A percentile compares a stretch with the other conserved stretches of the same genome.
phyloP scores from a whole-genome alignment of 352 stramenopile genomes.

The Globisporangium nodosum region DNA sequence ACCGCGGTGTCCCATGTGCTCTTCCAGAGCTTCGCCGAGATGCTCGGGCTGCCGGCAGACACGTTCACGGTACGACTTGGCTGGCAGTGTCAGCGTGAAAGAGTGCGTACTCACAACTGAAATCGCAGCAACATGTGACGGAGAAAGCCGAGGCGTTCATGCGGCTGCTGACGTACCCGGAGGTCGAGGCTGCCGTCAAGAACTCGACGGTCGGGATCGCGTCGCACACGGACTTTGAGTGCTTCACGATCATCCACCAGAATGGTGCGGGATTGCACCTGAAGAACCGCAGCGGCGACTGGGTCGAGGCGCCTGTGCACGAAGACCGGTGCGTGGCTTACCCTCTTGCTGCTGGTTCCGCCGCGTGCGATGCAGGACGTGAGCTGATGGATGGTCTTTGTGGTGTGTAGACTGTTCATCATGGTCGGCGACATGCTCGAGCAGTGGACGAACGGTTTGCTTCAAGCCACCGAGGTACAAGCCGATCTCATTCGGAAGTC shows the following conservation, averaged over 20 bases:
- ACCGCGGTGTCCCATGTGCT: slow-evolving; percentile 56
- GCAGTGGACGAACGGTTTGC: slow-evolving; percentile 72
- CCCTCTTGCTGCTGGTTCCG: neutral
- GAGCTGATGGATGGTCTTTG: neutral
- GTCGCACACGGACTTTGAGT: slow-evolving; percentile 83
- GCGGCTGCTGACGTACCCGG: slow-evolving; percentile 69
- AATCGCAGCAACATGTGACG: slow-evolving; percentile 48
- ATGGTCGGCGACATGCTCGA: slow-evolving; percentile 81
- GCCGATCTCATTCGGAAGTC: neutral
- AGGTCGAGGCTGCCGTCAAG: slow-evolving; percentile 34
- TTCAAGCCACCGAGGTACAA: slow-evolving; percentile 64
- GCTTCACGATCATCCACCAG: slow-evolving; percentile 84
- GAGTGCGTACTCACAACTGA: neutral
- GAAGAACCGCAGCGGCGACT: slow-evolving; percentile 45
- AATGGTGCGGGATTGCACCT: slow-evolving; percentile 70
- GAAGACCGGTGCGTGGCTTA: slow-evolving; percentile 44
- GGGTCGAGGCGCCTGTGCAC: slow-evolving; percentile 66
- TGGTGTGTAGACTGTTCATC: slow-evolving; percentile 43
- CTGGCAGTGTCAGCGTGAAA: neutral
- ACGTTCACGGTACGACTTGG: slow-evolving; percentile 46
- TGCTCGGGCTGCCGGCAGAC: slow-evolving; percentile 50
- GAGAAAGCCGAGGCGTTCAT: slow-evolving; percentile 75
- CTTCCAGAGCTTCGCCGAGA: slow-evolving; percentile 76
- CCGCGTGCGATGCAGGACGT: neutral
- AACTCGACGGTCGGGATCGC: slow-evolving; percentile 72